These are phyloP conservation scores for Withania somnifera DNA, from an alignment of 305 asterid species.

Conservation along the genomic window DNA sequence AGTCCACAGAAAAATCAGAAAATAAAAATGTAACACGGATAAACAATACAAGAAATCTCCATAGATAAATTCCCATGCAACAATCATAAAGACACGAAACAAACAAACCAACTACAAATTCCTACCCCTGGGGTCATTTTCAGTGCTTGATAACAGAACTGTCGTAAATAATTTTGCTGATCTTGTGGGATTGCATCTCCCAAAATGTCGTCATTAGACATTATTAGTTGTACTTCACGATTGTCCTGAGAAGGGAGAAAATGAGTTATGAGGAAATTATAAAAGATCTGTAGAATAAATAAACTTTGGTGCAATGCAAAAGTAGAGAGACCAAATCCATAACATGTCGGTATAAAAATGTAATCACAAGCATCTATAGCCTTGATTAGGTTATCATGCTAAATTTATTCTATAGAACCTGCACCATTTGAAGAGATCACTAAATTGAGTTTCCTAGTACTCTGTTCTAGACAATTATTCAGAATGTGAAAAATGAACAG, in stretches of 20 bases:
- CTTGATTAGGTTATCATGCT: neutral
- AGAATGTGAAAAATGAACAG: neutral
- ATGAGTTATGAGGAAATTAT: neutral
- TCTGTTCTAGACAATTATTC: neutral
- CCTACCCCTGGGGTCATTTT: slow-evolving; percentile 69
- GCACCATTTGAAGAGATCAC: neutral
- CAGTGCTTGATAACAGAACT: slow-evolving; percentile 64
- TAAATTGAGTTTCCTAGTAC: neutral
- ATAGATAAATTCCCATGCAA: neutral
- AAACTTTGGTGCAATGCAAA: neutral
- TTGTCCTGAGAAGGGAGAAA: slow-evolving; percentile 47
- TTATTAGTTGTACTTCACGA: slow-evolving; percentile 34
- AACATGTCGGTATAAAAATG: neutral
- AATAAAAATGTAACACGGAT: neutral
- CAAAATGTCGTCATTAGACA: slow-evolving; percentile 81
- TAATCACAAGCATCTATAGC: neutral
- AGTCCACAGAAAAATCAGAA: neutral
- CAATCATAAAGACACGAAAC: neutral
- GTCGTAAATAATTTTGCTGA: slow-evolving; percentile 59
- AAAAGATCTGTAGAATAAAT: neutral
- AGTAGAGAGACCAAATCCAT: neutral
- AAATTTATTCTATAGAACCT: neutral
- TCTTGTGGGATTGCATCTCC: slow-evolving; percentile 80
- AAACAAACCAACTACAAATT: neutral
- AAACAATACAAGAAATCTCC: neutral